Conservation (phyloP, 108 stramenopile genomes). For the Schizochytrium sp. region DNA sequence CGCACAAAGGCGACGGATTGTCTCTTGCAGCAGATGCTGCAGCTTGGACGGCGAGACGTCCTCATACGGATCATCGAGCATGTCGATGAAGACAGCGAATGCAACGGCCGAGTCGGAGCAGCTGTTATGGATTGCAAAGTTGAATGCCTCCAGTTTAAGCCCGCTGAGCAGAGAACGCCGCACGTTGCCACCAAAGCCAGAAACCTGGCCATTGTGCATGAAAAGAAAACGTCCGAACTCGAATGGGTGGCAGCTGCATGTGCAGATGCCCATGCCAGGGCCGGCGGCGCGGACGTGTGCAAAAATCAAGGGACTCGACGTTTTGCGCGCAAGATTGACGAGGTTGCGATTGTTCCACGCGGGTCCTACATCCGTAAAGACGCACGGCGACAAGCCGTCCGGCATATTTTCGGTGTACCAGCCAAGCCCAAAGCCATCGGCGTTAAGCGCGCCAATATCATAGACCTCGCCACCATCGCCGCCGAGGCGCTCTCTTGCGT, state of each 20-base stretch:
- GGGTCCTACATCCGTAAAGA: constrained; percentile 10
- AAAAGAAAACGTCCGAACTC: constrained; percentile 5
- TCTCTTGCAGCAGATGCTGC: constrained; percentile 25
- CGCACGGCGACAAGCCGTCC: neutral
- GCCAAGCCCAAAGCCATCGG: constrained; percentile 31
- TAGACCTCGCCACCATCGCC: neutral
- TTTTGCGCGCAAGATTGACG: constrained; percentile 18
- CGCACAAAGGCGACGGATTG: constrained; percentile 15
- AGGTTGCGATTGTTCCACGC: constrained; percentile 26
- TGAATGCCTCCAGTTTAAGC: constrained; percentile 36
- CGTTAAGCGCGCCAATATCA: constrained; percentile 22
- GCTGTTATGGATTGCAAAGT: constrained; percentile 22
- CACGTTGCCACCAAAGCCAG: neutral
- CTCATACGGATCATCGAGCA: constrained; percentile 3
- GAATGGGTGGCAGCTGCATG: constrained; percentile 25
- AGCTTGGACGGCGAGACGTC: constrained; percentile 13
- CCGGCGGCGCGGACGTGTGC: constrained; percentile 34
- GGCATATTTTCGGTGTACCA: constrained; percentile 9
- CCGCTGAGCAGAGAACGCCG: neutral
- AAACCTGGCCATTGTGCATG: constrained; percentile 28
- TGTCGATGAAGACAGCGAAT: constrained; percentile 43
- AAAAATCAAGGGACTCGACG: neutral
- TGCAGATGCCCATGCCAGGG: constrained; percentile 24
- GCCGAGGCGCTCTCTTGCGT: constrained; percentile 9
- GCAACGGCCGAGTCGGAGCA: constrained; percentile 39